phyloP scores from a whole-genome alignment of 2,329 filamentous ascomycete species.

The Cryphonectria japonica region DNA sequence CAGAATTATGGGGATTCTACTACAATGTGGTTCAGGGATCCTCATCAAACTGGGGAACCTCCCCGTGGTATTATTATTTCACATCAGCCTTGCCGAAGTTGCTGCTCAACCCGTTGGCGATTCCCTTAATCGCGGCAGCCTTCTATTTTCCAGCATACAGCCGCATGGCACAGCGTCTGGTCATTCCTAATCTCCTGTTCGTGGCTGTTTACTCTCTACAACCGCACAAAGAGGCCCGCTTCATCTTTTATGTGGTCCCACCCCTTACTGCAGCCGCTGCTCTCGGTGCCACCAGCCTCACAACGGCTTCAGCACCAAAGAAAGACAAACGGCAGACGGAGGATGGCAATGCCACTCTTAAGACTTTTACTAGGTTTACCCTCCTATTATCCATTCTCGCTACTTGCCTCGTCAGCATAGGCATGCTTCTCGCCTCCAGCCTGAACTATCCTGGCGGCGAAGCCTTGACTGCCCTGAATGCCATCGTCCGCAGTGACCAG shows the following conservation, averaged over 20 bases:
- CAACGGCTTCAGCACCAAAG: slow-evolving; percentile 40
- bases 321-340: slow-evolving; percentile 17
- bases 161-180: slow-evolving; percentile 50
- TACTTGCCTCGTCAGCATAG: slow-evolving; percentile 66
- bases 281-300: slow-evolving; percentile 72
- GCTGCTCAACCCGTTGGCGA: slow-evolving; percentile 75
- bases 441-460: slow-evolving; percentile 94
- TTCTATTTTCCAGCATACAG: slow-evolving; percentile 52
- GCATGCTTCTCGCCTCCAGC: slow-evolving; percentile 76
- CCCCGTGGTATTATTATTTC: slow-evolving; percentile 87
- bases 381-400: slow-evolving; percentile 59
- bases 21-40: slow-evolving; percentile 88
- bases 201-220: slow-evolving; percentile 82
- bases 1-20: slow-evolving; percentile 85
- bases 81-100: slow-evolving; percentile 79
- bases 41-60: slow-evolving; percentile 85
- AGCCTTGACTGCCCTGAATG: slow-evolving; percentile 64
- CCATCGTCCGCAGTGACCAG: slow-evolving; percentile 39
- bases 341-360: slow-evolving; percentile 54
- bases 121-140: slow-evolving; percentile 59
- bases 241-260: slow-evolving; percentile 88
- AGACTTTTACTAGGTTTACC: slow-evolving; percentile 55
- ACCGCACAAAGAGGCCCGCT: slow-evolving; percentile 95
- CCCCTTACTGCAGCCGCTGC: slow-evolving; percentile 78
- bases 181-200: slow-evolving; percentile 72